These are phyloP conservation scores for Medicago truncatula DNA, from an alignment of 306 rosid species.

Conservation along the genomic window MtrunA17r5.0-ANR NC_053046.1:33982501-33983000, in stretches of 20 bases:
- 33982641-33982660: background rate
- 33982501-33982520: slow-evolving; percentile 36
- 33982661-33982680: background rate
- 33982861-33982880: too few species aligned
- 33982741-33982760: background rate
- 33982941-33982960: too few species aligned
- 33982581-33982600: slow-evolving; percentile 33
- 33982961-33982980: too few species aligned
- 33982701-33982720: background rate
- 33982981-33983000: too few species aligned
- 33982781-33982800: background rate
- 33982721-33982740: background rate
- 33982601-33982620: slow-evolving; percentile 11
- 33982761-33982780: background rate
- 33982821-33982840: background rate
- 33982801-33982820: background rate
- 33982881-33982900: too few species aligned
- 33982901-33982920: background rate
- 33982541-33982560: slow-evolving; percentile 38
- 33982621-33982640: slow-evolving; percentile 27
- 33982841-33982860: background rate
- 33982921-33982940: background rate
- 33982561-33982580: slow-evolving; percentile 40
- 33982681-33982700: background rate
- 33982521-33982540: slow-evolving; percentile 36